A percentile compares a stretch with the other conserved stretches of the same genome.
Evolutionary conservation across 2,329 filamentous ascomycete genomes (phyloP).

Genomic region (Aureobasidium sp.): DNA sequence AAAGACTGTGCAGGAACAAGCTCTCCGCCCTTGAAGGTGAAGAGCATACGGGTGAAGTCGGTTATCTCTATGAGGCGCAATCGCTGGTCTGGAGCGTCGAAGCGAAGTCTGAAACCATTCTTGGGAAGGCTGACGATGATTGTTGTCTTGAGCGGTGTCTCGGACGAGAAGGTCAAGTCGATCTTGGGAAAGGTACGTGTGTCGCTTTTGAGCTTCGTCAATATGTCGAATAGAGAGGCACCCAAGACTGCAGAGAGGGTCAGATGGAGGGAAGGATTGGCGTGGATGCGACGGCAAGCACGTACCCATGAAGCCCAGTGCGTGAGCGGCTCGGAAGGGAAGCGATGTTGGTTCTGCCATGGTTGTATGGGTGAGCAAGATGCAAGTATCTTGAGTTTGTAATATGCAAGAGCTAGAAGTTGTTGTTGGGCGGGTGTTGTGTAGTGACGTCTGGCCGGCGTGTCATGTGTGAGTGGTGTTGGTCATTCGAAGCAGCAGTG

Average conservation of each 20-base stretch:
- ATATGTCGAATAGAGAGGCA: conserved; percentile 80
- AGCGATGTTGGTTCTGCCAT: conserved; percentile 3
- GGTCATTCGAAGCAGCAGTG: not conserved
- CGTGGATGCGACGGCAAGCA: not conserved
- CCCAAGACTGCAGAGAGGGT: conserved; percentile 60
- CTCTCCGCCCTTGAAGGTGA: conserved; percentile 60
- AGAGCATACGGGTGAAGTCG: conserved; percentile 78
- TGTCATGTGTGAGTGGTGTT: conserved; percentile 1
- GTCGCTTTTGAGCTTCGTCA: conserved; percentile 82
- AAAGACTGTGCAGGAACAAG: conserved; percentile 15
- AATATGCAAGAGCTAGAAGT: not conserved
- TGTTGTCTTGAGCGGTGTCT: conserved; percentile 65
- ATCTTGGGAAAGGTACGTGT: conserved; percentile 75
- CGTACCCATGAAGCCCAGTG: conserved; percentile 36
- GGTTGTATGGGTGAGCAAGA: not conserved
- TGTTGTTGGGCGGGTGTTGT: not conserved
- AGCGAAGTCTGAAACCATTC: conserved; percentile 84
- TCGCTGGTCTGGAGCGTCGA: conserved; percentile 89
- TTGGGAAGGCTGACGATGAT: conserved; percentile 68
- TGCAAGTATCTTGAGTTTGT: not conserved
- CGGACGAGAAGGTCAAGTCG: conserved; percentile 72
- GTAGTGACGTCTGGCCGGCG: not conserved
- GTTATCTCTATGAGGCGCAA: conserved; percentile 83
- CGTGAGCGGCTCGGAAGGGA: conserved; percentile 20
- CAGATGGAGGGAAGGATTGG: not conserved